Percentiles rank a stretch among this genome's conserved stretches.
phyloP scores from a whole-genome alignment of 2,329 filamentous ascomycete genomes.

The Ceratocystis variospora region DNA sequence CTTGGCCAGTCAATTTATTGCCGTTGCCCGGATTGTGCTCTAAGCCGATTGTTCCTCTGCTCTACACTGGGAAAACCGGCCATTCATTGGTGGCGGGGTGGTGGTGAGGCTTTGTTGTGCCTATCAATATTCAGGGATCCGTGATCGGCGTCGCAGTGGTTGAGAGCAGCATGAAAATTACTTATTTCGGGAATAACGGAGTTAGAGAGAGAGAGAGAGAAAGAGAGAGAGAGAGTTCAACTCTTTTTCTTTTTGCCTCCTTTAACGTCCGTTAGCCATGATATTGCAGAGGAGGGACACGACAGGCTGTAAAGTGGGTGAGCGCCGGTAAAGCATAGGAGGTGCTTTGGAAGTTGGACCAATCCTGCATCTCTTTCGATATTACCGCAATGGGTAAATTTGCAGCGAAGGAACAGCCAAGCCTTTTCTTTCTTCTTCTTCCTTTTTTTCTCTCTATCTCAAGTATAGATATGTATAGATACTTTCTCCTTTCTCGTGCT shows the following conservation, averaged over 20 bases:
- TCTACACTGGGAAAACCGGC: background rate
- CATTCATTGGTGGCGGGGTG: background rate
- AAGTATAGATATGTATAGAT: too few species aligned
- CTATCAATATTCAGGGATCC: background rate
- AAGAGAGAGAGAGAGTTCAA: background rate
- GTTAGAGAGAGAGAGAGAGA: background rate
- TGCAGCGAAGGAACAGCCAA: background rate
- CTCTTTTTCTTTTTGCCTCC: background rate
- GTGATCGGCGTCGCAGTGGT: background rate
- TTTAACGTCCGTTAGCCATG: background rate
- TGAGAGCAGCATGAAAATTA: background rate
- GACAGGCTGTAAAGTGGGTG: background rate
- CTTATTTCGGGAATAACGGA: background rate
- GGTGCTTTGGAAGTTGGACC: too few species aligned
- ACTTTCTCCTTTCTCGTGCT: too few species aligned
- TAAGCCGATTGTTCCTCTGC: too few species aligned
- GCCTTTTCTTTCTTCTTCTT: background rate
- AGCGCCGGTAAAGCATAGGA: background rate
- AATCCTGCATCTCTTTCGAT: background rate
- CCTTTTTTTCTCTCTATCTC: background rate
- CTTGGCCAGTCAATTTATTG: background rate
- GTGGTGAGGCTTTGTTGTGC: background rate
- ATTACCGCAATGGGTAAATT: conserved; percentile 1
- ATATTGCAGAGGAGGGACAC: background rate
- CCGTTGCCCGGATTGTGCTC: background rate